These are phyloP conservation scores for Podila verticillata DNA, from an alignment of 192 early-diverging fungal species.

Conservation along the genomic window DNA sequence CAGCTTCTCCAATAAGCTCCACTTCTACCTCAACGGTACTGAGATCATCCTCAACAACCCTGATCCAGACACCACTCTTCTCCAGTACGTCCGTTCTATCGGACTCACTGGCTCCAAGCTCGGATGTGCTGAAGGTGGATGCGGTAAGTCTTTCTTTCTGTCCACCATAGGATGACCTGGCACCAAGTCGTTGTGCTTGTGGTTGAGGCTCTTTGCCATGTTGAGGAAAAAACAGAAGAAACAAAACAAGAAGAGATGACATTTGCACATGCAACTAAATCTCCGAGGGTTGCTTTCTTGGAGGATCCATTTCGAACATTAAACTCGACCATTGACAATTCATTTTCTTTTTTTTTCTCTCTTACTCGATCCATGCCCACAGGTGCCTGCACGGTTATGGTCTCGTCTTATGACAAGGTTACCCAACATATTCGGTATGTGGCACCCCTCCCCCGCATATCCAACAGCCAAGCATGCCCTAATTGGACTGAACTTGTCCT, in stretches of 20 bases:
- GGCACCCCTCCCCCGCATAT: neutral
- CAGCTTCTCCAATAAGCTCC: slow-evolving; percentile 53
- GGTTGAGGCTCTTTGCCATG: slow-evolving; percentile 12
- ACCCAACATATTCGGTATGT: slow-evolving; percentile 53
- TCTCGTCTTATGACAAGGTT: slow-evolving; percentile 66
- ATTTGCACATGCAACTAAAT: slow-evolving; percentile 1
- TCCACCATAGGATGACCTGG: neutral
- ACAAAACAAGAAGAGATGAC: no score
- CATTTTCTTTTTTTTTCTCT: no score
- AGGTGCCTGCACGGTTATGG: slow-evolving; percentile 84
- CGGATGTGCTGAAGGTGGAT: slow-evolving; percentile 84
- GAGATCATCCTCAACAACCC: slow-evolving; percentile 62
- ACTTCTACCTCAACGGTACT: slow-evolving; percentile 72
- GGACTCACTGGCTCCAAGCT: slow-evolving; percentile 81
- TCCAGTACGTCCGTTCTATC: slow-evolving; percentile 71
- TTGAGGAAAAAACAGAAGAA: no score
- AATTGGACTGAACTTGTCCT: neutral
- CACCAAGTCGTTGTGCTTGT: neutral
- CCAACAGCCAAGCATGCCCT: neutral
- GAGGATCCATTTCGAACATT: no score
- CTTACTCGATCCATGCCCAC: no score
- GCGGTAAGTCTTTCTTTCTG: slow-evolving; percentile 51
- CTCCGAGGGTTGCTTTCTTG: slow-evolving; percentile 9
- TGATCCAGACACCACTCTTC: slow-evolving; percentile 70
- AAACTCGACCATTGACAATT: no score